Evolutionary conservation across 345 rosid species (phyloP), one percentile per base, ranked within the genome.

Genomic region (Cardamine chenopodiifolia): DNA sequence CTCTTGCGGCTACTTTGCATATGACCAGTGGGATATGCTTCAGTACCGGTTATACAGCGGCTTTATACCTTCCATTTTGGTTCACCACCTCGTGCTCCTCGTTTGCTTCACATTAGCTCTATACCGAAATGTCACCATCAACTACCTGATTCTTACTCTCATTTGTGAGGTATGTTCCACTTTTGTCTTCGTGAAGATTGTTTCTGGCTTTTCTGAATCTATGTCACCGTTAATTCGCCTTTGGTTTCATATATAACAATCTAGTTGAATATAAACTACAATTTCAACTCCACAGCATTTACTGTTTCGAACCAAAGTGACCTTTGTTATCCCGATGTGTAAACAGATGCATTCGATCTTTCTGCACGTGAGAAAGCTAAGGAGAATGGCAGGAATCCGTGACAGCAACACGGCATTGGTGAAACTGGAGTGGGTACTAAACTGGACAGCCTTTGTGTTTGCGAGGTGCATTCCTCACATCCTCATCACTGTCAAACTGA

Each of bases 1-100:
- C 78, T 93, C 97, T 7, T 89, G 94, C 57, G 97, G 98, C 48
- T 93, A 93, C 82, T 93, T 93, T 63, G 98, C 96, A 0, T 93
- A 93, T 83, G 98, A 93, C 83, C 97, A 91, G 61, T 85, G 84
- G 89, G 98, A 93, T 81, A 89, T 93, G 98, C 87, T 91, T 81
- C 84, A 63, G 60, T 87, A 88, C 73, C 83, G 83, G 34, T 75
- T 93, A 23, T 93, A 93, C 78, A 86, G 87, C 47, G 94, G 98
- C 29, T 79, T 85, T 56, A 84, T 91, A 64, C 98, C 98, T 61
- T 80, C 90, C 66, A 93, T 89, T 48, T 74, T 91, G 12, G 80
- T 83, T 68, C 98, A 93, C 77, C 98, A 93, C 60, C 89, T 91
- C 66, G 73, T 93, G 34, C 94, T 91, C 62, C 94, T 93, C 10